Evolutionary conservation across 768 basidiomycete species (phyloP), one percentile per base, ranked within the genome.

Genomic region (Phaeotremella fagi): DNA sequence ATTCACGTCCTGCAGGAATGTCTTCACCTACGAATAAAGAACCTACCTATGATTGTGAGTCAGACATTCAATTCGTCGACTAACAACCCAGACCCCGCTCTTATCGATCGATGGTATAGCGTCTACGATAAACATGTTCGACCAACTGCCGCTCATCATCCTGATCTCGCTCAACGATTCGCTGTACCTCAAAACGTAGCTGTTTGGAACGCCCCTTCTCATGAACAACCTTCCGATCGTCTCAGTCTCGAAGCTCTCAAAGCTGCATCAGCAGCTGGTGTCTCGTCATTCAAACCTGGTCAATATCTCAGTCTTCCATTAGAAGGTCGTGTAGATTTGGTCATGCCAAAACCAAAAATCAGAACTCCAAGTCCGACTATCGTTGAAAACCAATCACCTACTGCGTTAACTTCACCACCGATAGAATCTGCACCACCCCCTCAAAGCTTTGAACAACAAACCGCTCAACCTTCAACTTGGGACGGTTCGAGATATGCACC

Each of bases 51-150:
- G 71, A 74, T 48, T 74, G 72, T 74, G 37, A 66, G 68, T 20
- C 7, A 24, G 15, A 28, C 25, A 22, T 2, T 7, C 41, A n/a
- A 25, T 1, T 11, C 15, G 41, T 48, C 54, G 33, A 57, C 31
- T 6, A 16, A 33, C 24, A 11, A 31, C 14, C 6, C 55, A 74
- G 72, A 72, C 47, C 71, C 73, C 0, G 81, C 86, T 5, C 84
- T 99, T 27, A 81, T 95, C 26, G 85, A 92, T 71, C 83, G 85
- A 36, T 99, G 94, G 94, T 94, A 82, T 74, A 80, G 81, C 27
- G 84, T 92, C 20, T 99, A 94, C 66, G 91, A 97, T 77, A 82
- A 77, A 42, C 83, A 94, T 73, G 88, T 87, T 72, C 87, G 89
- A 47, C 80, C 86, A 1, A 75, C 81, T 28, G 63, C 78, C 33